Evolutionary conservation across 768 basidiomycete species (phyloP), one percentile per base, ranked within the genome.

Genomic region (Boletus sp.): DNA sequence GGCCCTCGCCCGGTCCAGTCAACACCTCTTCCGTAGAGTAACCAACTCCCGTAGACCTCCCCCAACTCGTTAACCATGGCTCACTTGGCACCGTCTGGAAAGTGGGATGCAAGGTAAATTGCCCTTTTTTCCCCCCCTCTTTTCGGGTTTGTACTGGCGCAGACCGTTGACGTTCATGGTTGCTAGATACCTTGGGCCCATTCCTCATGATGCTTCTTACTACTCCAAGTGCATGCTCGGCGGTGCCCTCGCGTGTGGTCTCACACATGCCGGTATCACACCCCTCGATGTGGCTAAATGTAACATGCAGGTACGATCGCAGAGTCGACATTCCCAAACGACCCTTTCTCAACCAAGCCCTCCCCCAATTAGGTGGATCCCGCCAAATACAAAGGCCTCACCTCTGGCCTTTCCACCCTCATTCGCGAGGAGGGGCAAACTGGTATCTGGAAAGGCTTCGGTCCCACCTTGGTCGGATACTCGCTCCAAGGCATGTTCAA

Each of bases 401-500:
- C 76, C 44, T 75, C 81, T 48, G 77, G 81, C 60, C 75, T 93
- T 58, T 77, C 79, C 54, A 78, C 79, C 37, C 83, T 94, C 67
- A 50, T 88, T 51, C 82, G 81, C 39, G 90, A 92, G 71, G 90
- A 95, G 74, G 90, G 94, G 64, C 73, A 84, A 56, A 83, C 72
- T 37, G 95, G 92, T 72, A 83, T 97, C 73, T 89, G 93, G 85
- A 98, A 96, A 74, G 95, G 95, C 66, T 78, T 97, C 69, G 90
- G 90, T 35, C 95, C 95, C 50, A 98, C 95, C 55, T 78, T 93
- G 58, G 79, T 96, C 74, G 93, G 95, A 59, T 95, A 95, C 79
- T 91, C 92, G 9, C 81, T 93, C 65, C 95, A 97, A 77, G 95
- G 95, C 70, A 87, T 94, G 83, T 93, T 96, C 88, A 98, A 98